These are phyloP conservation scores for Chlorella vulgaris DNA, from an alignment of 139 green algal species.

Conservation along the genomic window DNA sequence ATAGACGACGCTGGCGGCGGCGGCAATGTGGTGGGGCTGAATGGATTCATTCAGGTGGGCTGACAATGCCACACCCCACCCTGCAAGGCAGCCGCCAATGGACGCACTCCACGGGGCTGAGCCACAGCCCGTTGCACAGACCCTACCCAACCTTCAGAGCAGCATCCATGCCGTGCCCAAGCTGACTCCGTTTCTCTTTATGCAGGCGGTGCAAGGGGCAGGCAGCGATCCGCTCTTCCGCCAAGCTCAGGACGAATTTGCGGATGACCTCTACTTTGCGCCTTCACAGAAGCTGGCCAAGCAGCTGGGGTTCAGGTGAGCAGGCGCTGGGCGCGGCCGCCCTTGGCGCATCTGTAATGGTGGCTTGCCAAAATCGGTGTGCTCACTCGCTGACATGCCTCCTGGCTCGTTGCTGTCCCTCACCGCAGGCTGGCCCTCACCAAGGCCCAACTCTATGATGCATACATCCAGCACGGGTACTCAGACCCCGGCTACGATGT, in stretches of 20 bases:
- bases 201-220: constrained; percentile 1
- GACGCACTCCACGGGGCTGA: no score
- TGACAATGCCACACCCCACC: neutral
- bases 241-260: neutral
- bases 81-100: no score
- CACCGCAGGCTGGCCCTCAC: constrained; percentile 2
- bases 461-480: constrained; percentile 21
- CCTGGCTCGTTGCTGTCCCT: neutral
- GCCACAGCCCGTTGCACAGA: no score
- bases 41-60: constrained; percentile 12
- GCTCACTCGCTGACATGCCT: neutral
- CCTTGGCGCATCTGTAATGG: no score
- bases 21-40: neutral
- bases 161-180: neutral
- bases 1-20: neutral
- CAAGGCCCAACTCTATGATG: constrained; percentile 22
- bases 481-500: neutral
- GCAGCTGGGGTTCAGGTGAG: neutral
- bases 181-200: no score
- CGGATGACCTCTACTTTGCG: neutral
- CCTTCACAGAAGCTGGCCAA: constrained; percentile 13
- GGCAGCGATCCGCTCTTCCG: neutral
- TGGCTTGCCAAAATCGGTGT: no score
- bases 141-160: no score
- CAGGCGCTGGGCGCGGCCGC: no score